A percentile compares a stretch with the other conserved stretches of the same genome.
Evolutionary conservation across 2,329 filamentous ascomycete species (phyloP).

Genomic region (Pseudopithomyces chartarum): DNA sequence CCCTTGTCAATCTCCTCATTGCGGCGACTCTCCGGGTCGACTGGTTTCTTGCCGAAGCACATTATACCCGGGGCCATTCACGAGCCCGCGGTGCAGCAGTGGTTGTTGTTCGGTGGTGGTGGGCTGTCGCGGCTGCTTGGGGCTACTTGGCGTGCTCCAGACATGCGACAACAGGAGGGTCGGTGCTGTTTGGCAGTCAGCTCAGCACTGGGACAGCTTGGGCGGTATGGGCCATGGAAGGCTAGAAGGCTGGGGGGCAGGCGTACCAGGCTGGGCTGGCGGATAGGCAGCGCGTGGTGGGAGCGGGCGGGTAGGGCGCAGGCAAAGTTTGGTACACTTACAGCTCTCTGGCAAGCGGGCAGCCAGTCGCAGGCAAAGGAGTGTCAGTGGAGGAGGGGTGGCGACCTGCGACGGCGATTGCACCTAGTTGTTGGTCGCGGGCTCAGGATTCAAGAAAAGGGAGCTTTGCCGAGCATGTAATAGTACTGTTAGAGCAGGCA

Average conservation of each 20-base stretch:
- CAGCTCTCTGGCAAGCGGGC: not conserved
- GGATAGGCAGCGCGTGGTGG: slow-evolving; percentile 1
- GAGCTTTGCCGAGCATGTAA: not conserved
- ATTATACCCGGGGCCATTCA: slow-evolving; percentile 51
- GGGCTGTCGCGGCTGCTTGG: not conserved
- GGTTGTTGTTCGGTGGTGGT: slow-evolving; percentile 7
- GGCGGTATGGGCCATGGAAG: slow-evolving; percentile 5
- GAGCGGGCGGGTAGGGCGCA: not conserved
- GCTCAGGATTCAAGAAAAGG: not conserved
- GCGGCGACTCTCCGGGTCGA: slow-evolving; percentile 53
- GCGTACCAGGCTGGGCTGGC: too few relatives aligned
- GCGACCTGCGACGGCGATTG: slow-evolving; percentile 1
- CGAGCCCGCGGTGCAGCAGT: slow-evolving; percentile 5
- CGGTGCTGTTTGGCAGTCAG: slow-evolving; percentile 20
- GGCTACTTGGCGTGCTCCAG: slow-evolving; percentile 9
- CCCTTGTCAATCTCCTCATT: slow-evolving; percentile 81
- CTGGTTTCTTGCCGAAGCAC: slow-evolving; percentile 58
- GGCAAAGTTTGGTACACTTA: not conserved
- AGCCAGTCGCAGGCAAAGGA: slow-evolving; percentile 10
- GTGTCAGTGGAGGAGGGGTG: slow-evolving; percentile 1
- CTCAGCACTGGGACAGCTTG: slow-evolving; percentile 9
- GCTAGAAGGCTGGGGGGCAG: slow-evolving; percentile 11
- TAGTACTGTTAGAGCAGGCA: not conserved
- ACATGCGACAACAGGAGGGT: slow-evolving; percentile 10
- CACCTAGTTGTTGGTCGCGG: not conserved